Evolutionary conservation across 2,329 filamentous ascomycete species (phyloP).

Genomic region (Botrytis deweyae): DNA sequence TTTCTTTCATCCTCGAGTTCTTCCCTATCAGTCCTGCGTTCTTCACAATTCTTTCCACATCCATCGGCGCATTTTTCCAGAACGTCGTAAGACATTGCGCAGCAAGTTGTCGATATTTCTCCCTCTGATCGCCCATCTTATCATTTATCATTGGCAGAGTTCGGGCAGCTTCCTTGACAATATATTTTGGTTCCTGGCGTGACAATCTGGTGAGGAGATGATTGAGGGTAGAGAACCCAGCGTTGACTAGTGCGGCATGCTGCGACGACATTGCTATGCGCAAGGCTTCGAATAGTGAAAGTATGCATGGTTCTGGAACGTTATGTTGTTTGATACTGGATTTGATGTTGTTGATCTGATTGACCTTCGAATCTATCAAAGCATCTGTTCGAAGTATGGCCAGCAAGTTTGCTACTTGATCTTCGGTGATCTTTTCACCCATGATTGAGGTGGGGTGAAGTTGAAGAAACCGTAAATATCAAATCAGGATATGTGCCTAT

Average conservation of each 20-base stretch:
- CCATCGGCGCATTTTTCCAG: conserved; percentile 64
- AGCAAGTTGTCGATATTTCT: conserved; percentile 76
- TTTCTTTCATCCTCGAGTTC: conserved; percentile 81
- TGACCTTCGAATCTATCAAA: conserved; percentile 68
- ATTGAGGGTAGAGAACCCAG: conserved; percentile 82
- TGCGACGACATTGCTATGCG: conserved; percentile 72
- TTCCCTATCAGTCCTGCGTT: conserved; percentile 76
- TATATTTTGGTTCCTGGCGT: conserved; percentile 75
- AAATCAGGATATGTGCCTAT: conserved; percentile 22
- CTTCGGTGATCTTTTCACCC: conserved; percentile 59
- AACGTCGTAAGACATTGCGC: conserved; percentile 75
- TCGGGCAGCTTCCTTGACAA: conserved; percentile 67
- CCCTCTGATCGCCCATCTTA: conserved; percentile 83
- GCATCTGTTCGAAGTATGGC: conserved; percentile 59
- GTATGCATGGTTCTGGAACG: conserved; percentile 72
- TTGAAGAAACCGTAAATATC: conserved; percentile 19
- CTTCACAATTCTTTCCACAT: conserved; percentile 78
- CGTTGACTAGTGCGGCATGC: conserved; percentile 74
- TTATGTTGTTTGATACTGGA: conserved; percentile 90
- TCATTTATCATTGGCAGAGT: conserved; percentile 77
- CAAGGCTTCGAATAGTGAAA: conserved; percentile 78
- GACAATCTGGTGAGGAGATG: conserved; percentile 84
- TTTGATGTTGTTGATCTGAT: conserved; percentile 72
- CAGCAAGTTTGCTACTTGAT: conserved; percentile 56
- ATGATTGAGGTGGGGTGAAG: conserved; percentile 38